Conservation (phyloP, 139 green algal species). For the Astrephomene gubernaculifera region DNA sequence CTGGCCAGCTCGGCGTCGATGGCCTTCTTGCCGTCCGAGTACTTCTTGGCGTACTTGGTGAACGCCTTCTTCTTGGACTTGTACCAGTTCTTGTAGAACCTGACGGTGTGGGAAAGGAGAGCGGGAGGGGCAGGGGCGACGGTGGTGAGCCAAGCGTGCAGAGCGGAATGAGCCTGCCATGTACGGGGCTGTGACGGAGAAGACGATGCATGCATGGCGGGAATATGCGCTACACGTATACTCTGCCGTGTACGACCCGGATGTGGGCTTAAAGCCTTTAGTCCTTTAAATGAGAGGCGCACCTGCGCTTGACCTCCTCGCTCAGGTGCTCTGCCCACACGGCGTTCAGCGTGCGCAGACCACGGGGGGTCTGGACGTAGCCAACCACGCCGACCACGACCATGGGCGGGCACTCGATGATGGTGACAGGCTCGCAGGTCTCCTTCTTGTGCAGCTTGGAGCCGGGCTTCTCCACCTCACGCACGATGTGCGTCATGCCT, state of each 20-base stretch:
- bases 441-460: slow-evolving; percentile 99
- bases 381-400: slow-evolving; percentile 97
- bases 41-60: slow-evolving; percentile 98
- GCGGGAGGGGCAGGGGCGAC: background rate
- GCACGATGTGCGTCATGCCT: slow-evolving; percentile 98
- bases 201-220: no score
- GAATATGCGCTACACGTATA: no score
- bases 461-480: slow-evolving; percentile 98
- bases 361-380: slow-evolving; percentile 96
- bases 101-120: background rate
- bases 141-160: no score
- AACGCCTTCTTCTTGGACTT: slow-evolving; percentile 99
- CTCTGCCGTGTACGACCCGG: no score
- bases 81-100: slow-evolving; percentile 99
- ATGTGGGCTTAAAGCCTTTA: no score
- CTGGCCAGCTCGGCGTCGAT: slow-evolving; percentile 92
- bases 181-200: no score
- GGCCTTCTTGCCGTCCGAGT: slow-evolving; percentile 90
- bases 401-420: slow-evolving; percentile 97
- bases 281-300: no score
- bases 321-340: slow-evolving; percentile 98
- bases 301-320: slow-evolving; percentile 91
- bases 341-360: slow-evolving; percentile 93
- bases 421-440: slow-evolving; percentile 96
- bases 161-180: no score